Evolutionary conservation across 2,329 filamentous ascomycete species (phyloP), one percentile per base, ranked within the genome.

Genomic region (Seiridium unicorne): DNA sequence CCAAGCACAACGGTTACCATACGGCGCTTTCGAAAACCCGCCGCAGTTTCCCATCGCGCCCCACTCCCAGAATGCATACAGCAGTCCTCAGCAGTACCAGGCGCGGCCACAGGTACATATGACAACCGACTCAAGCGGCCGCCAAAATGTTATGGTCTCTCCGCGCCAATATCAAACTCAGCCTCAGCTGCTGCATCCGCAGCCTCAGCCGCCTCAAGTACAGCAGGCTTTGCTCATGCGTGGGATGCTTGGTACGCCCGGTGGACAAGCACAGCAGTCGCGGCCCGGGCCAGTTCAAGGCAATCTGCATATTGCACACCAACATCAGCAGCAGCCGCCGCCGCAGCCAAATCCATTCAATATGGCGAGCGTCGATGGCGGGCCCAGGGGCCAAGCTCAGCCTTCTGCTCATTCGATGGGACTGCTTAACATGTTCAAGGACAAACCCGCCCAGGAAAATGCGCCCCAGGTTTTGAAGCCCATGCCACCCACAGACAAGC

Each of bases 121-220:
- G 18, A 57, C 49, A 6, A 66, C 67, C 18, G 63, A 70, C 51
- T 38, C 61, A n/a, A 66, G 61, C 44, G 63, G 63, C 9, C 57
- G 57, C n/a, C 48, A 60, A 13, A 56, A 60, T 7, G 55, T 63
- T 55, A 40, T 64, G 48, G 60, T 69, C 44, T 58, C 65, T 44
- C 56, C 62, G 56, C 66, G 62, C 32, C 75, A 79, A 57, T 65
- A 60, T 64, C 70, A 60, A 55, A 72, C 60, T 58, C 71, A 64
- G 49, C 61, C 74, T 3, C 73, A 72, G n/a, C 66, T 76, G 5
- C 60, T 77, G 9, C 77, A 79, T 57, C 81, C 81, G 1, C 82
- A 84, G 57, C 80, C 83, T 8, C 70, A 83, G 9, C 84, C 83
- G 35, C 84, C 82, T 5, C 82, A 85, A 51, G 81, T 84, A 1